Percentiles rank a stretch among this genome's conserved stretches.
Evolutionary conservation across 371 early-diverging fungal genomes (phyloP).

Genomic region (Lichtheimia ornata): DNA sequence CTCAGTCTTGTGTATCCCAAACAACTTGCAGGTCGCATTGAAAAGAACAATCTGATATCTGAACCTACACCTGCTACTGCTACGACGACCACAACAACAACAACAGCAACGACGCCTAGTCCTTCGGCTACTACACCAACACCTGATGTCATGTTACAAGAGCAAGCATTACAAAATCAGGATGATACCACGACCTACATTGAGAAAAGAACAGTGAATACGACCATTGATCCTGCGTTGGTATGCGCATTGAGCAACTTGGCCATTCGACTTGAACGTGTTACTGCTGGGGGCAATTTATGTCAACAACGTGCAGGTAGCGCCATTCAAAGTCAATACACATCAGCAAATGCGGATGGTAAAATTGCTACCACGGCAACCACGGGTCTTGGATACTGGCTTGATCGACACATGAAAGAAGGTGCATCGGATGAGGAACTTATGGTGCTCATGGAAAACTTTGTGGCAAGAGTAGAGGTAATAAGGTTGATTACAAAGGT

Average conservation of each 20-base stretch:
- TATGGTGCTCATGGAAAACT: constrained; percentile 56
- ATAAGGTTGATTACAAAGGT: neutral
- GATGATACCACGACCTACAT: too few species aligned
- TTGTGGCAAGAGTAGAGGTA: constrained; percentile 64
- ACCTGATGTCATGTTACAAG: neutral
- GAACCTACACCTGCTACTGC: neutral
- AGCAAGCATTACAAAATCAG: too few species aligned
- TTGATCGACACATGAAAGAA: constrained; percentile 19
- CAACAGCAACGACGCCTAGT: neutral
- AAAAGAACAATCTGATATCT: constrained; percentile 26
- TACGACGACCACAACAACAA: neutral
- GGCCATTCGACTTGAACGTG: constrained; percentile 43
- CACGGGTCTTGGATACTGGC: constrained; percentile 22
- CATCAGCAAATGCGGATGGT: constrained; percentile 9
- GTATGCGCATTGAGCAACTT: constrained; percentile 40
- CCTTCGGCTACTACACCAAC: neutral
- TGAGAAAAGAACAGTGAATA: neutral
- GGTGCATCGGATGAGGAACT: constrained; percentile 63
- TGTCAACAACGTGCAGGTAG: constrained; percentile 22
- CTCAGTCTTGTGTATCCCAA: constrained; percentile 75
- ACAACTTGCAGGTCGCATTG: constrained; percentile 52
- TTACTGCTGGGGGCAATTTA: constrained; percentile 36
- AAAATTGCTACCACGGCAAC: constrained; percentile 18
- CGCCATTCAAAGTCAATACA: constrained; percentile 23
- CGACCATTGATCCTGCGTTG: constrained; percentile 37